phyloP scores from a whole-genome alignment of 805 yeast genomes.

The Saccharomycopsis sp. region DNA sequence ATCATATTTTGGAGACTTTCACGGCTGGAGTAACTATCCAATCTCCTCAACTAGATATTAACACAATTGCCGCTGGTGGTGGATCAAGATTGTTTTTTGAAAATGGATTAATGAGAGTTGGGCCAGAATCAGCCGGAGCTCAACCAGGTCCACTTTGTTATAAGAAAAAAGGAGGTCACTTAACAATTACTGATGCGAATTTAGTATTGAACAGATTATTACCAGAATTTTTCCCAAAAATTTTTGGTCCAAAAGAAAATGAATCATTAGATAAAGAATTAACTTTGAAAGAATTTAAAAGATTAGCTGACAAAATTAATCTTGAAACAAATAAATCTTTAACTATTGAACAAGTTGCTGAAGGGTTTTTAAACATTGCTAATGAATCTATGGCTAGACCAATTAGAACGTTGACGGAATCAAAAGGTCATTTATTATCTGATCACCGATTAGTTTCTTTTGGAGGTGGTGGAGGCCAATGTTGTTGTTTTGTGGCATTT shows the following conservation, averaged over 20 bases:
- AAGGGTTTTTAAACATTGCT: constrained; percentile 75
- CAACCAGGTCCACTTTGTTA: constrained; percentile 90
- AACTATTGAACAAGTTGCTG: constrained; percentile 60
- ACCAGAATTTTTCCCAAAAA: constrained; percentile 68
- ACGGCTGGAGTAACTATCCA: constrained; percentile 79
- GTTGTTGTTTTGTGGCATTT: constrained; percentile 64
- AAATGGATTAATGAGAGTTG: constrained; percentile 68
- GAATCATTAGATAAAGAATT: constrained; percentile 52
- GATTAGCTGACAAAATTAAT: constrained; percentile 49
- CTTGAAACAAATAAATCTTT: constrained; percentile 28
- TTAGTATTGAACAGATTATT: constrained; percentile 59
- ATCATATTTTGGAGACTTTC: constrained; percentile 73
- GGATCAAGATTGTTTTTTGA: constrained; percentile 60
- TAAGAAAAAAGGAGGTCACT: constrained; percentile 57
- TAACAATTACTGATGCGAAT: constrained; percentile 82
- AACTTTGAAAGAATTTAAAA: constrained; percentile 38
- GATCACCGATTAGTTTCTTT: constrained; percentile 69
- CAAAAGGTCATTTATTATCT: constrained; percentile 61
- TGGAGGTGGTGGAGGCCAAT: constrained; percentile 95
- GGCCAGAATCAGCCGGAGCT: constrained; percentile 81
- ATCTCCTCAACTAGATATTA: constrained; percentile 74
- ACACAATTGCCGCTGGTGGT: constrained; percentile 82
- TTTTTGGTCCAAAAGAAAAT: constrained; percentile 74
- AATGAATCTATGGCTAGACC: constrained; percentile 90
- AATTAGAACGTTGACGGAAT: constrained; percentile 73